A percentile compares a stretch with the other conserved stretches of the same genome.
Evolutionary conservation across 768 basidiomycete species (phyloP).

Genomic region (Multifurca ochricompacta): DNA sequence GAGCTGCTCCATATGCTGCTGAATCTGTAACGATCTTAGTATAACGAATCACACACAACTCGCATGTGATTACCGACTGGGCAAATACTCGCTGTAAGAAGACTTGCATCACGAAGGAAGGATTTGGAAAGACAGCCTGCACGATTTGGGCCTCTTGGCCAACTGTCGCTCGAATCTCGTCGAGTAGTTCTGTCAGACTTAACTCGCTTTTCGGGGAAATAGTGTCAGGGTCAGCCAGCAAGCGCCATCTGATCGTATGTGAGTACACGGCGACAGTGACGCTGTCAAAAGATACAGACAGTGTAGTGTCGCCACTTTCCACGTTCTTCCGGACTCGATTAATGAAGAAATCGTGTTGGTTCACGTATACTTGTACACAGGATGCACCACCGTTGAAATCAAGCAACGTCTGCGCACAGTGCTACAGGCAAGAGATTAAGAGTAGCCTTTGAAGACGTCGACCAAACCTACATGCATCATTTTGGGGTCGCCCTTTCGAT

Average conservation of each 20-base stretch:
- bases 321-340: conserved; percentile 71
- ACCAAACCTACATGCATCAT: conserved; percentile 84
- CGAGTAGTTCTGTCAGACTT: conserved; percentile 71
- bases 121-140: conserved; percentile 97
- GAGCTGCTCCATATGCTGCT: conserved; percentile 91
- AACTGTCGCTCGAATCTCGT: conserved; percentile 84
- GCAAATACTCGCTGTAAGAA: conserved; percentile 97
- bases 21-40: conserved; percentile 52
- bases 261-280: neutral
- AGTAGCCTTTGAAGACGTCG: neutral
- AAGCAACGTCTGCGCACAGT: conserved; percentile 91
- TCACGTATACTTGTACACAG: conserved; percentile 97
- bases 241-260: conserved; percentile 56
- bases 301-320: conserved; percentile 43
- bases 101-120: conserved; percentile 94
- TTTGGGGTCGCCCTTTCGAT: conserved; percentile 94
- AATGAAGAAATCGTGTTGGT: conserved; percentile 99
- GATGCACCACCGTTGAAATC: conserved; percentile 98
- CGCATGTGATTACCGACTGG: conserved; percentile 64
- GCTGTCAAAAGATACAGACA: conserved; percentile 33
- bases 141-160: conserved; percentile 97
- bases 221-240: conserved; percentile 71
- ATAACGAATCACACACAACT: neutral
- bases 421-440: conserved; percentile 39
- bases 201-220: conserved; percentile 70